phyloP scores from a whole-genome alignment of 2,329 filamentous ascomycete species.

The Colletotrichum musicola region DNA sequence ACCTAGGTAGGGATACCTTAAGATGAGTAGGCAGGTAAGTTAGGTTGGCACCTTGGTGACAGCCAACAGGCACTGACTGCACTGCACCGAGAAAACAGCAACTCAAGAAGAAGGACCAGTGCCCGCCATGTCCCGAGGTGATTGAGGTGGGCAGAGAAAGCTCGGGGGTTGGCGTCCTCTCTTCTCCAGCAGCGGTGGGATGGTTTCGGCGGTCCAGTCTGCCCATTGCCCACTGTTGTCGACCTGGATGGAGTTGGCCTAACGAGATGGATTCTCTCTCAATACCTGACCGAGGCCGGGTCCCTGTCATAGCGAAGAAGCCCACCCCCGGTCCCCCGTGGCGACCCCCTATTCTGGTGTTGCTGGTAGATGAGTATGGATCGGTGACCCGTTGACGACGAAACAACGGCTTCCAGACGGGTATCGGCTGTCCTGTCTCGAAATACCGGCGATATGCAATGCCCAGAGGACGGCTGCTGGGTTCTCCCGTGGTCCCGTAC shows the following conservation, averaged over 20 bases:
- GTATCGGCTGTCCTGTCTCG: conserved; percentile 28
- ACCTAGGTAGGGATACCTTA: no score
- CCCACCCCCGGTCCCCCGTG: conserved; percentile 5
- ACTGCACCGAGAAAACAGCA: no score
- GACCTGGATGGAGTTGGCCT: no score
- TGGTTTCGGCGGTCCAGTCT: conserved; percentile 27
- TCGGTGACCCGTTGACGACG: conserved; percentile 30
- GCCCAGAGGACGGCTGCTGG: not conserved
- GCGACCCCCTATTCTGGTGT: conserved; percentile 27
- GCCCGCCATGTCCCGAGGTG: no score
- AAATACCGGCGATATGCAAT: conserved; percentile 10
- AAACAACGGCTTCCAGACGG: conserved; percentile 31
- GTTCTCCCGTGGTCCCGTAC: no score
- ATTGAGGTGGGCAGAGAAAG: no score
- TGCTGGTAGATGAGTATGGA: conserved; percentile 35
- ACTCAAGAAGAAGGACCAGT: no score
- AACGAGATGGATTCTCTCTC: not conserved
- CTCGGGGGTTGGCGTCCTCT: not conserved
- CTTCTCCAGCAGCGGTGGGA: conserved; percentile 14
- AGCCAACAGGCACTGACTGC: no score
- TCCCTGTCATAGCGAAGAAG: conserved; percentile 21
- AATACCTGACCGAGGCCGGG: not conserved
- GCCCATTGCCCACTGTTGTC: conserved; percentile 29
- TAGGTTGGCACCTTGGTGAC: no score
- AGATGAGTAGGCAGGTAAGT: no score